phyloP scores from a whole-genome alignment of 352 stramenopile genomes.

The Phytophthora vignae region DNA sequence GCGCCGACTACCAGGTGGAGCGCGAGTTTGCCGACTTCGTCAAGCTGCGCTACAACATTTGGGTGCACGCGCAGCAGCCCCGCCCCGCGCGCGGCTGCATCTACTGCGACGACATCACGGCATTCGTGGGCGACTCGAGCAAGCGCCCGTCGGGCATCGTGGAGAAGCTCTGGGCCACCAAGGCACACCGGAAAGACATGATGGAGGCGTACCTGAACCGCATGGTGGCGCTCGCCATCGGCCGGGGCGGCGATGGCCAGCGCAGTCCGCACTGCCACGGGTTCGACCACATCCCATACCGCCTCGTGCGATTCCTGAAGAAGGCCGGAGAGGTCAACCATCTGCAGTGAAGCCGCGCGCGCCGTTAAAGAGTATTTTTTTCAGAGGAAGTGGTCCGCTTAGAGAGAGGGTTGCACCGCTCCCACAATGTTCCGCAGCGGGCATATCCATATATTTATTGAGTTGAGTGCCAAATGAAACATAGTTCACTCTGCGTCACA shows the following conservation, averaged over 20 bases:
- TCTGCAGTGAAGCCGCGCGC: conserved; percentile 23
- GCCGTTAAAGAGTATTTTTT: conserved; percentile 1
- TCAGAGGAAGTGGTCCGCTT: background rate
- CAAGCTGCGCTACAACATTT: conserved; percentile 51
- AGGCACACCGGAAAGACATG: conserved; percentile 38
- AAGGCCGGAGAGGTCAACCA: conserved; percentile 36
- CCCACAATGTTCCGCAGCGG: background rate
- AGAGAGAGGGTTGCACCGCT: too few species aligned
- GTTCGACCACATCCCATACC: conserved; percentile 51
- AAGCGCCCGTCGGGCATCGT: conserved; percentile 36
- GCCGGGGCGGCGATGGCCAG: conserved; percentile 39
- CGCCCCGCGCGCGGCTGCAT: conserved; percentile 37
- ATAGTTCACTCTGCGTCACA: background rate
- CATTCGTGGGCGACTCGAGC: conserved; percentile 40
- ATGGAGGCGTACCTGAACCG: conserved; percentile 46
- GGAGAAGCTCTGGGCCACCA: conserved; percentile 42
- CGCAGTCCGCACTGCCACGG: conserved; percentile 44
- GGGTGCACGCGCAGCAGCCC: conserved; percentile 51
- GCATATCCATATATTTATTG: conserved; percentile 38
- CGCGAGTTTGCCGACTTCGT: conserved; percentile 48
- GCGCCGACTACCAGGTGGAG: conserved; percentile 52
- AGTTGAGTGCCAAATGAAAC: conserved; percentile 5
- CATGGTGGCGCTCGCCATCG: conserved; percentile 44
- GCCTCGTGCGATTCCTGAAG: conserved; percentile 47
- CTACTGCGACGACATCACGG: conserved; percentile 50